A percentile compares a stretch with the other conserved stretches of the same genome.
phyloP scores from a whole-genome alignment of 345 rosid species.

The Eucalyptus erythrocorys region DNA sequence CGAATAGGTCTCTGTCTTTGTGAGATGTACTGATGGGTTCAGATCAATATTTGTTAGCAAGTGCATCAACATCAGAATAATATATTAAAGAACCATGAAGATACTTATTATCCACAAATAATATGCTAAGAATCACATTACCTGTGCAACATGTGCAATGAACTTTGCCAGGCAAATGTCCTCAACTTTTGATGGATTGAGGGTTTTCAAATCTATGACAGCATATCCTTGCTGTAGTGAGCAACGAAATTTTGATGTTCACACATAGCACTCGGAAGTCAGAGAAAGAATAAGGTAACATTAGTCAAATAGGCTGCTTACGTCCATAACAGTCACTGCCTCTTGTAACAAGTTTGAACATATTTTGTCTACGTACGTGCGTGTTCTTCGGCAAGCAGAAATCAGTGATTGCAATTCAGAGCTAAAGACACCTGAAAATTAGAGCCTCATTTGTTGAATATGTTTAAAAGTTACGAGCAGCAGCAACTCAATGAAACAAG shows the following conservation, averaged over 20 bases:
- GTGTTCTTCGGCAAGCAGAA: slow-evolving; percentile 58
- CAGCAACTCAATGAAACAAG: neutral
- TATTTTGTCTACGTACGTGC: slow-evolving; percentile 43
- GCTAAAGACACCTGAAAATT: slow-evolving; percentile 39
- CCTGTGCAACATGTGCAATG: slow-evolving; percentile 60
- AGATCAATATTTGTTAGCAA: neutral
- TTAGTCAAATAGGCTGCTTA: slow-evolving; percentile 17
- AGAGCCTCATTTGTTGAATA: neutral
- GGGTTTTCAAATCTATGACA: slow-evolving; percentile 49
- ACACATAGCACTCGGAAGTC: neutral
- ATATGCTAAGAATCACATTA: slow-evolving; percentile 2
- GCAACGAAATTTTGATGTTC: neutral
- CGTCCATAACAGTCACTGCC: slow-evolving; percentile 45
- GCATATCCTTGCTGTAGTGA: slow-evolving; percentile 65
- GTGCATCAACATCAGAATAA: neutral
- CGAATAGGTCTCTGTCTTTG: slow-evolving; percentile 82
- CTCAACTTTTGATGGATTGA: slow-evolving; percentile 37
- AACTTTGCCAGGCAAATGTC: slow-evolving; percentile 66
- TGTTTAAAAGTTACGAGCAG: neutral
- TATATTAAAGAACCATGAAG: neutral
- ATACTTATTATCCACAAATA: neutral
- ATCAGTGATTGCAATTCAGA: slow-evolving; percentile 60
- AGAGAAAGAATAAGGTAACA: neutral
- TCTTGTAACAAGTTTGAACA: slow-evolving; percentile 40
- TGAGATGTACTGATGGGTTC: slow-evolving; percentile 55